Evolutionary conservation across 2,329 filamentous ascomycete species (phyloP), one percentile per base, ranked within the genome.

Genomic region (Diaporthe nobilis): DNA sequence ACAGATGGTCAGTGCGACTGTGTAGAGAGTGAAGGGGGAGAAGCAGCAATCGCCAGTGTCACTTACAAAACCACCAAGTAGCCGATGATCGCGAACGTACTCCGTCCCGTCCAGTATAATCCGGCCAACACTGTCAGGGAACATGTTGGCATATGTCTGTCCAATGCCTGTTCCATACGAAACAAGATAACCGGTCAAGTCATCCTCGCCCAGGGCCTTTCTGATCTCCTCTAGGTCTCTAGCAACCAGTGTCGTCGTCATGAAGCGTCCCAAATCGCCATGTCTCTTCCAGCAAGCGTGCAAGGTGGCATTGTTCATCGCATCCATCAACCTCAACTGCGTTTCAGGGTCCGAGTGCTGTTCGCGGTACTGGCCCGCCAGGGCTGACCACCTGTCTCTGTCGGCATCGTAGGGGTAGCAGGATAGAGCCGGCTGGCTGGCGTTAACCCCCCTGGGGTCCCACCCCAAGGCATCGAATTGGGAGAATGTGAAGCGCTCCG

Each of bases 371-470:
- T 85, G 83, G 2, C 78, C 79, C 17, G 81, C 80, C n/a, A 85
- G 74, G 55, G 87, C 80, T 17, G 81, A 81, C 88, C 87, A 90
- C 72, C 84, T 86, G 75, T 88, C 87, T 2, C 87, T 84, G 77
- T 86, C 82, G 12, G 84, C 85, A 58, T 88, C 82, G 72, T 85
- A 81, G 6, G 87, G 85, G 70, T 85, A 89, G 80, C 88, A 90
- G 2, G 86, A 80, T 2, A 87, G 79, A 5, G 84, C 79, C 0
- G 88, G 88, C 9, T 84, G 84, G 1, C 87, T 86, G 1, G 82
- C 79, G 77, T 89, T 89, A 72, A 90, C 87, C 2, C 88, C 88
- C 4, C 88, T 85, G n/a, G 88, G 88, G 71, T 90, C 88, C 85
- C 87, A 90, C n/a, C 87, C 87, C 20, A 90, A 79, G 8, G 89